Percentiles rank a stretch among this genome's conserved stretches.
Conservation (phyloP, 257 asterid genomes). For the Solanum pimpinellifolium region DNA sequence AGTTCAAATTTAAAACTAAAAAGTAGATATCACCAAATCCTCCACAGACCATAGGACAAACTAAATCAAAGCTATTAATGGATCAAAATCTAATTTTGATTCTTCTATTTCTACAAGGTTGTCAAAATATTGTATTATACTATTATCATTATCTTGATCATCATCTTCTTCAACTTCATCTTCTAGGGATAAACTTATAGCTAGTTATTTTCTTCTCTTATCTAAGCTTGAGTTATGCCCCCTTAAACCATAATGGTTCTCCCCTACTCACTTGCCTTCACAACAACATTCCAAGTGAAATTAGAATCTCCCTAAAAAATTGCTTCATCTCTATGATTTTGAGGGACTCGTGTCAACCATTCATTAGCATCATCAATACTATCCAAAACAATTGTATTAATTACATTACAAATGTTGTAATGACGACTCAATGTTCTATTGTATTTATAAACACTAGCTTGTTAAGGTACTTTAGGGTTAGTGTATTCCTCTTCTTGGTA, state of each 20-base stretch:
- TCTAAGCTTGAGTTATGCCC: not conserved
- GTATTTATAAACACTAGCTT: not conserved
- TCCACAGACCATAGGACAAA: not conserved
- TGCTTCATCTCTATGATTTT: not conserved
- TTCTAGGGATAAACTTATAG: not conserved
- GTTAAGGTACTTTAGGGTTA: not conserved
- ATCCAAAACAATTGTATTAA: not conserved
- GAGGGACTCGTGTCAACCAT: not conserved
- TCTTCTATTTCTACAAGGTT: not conserved
- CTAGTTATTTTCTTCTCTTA: not conserved
- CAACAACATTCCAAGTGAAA: not conserved
- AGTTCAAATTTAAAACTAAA: not conserved
- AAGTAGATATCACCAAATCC: not conserved
- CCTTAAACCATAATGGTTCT: not conserved
- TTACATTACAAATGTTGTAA: not conserved
- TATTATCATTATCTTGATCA: not conserved
- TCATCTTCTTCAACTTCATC: not conserved
- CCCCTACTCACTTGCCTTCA: not conserved
- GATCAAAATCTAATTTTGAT: not conserved
- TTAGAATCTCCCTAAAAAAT: not conserved
- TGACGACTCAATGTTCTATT: not conserved
- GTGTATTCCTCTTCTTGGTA: not conserved
- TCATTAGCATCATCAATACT: not conserved
- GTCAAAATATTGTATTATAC: not conserved
- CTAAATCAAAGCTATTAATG: not conserved